Percentiles rank a stretch among this genome's conserved stretches.
phyloP scores from a whole-genome alignment of 2,329 filamentous ascomycete genomes.

The Colletotrichum plurivorum region DNA sequence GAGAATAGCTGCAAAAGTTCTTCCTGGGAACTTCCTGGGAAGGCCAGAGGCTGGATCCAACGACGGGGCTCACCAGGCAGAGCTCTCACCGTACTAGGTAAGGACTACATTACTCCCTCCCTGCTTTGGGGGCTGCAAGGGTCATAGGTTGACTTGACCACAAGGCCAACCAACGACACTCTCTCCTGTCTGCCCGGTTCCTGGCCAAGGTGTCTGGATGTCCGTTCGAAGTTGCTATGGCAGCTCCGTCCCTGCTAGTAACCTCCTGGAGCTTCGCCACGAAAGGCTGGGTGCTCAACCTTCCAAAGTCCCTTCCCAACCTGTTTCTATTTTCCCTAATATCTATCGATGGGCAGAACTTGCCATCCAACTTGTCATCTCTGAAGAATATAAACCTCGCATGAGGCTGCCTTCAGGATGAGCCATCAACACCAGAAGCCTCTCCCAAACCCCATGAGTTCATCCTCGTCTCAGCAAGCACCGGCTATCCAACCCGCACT shows the following conservation, averaged over 20 bases:
- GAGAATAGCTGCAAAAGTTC: constrained; percentile 34
- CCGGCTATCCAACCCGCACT: constrained; percentile 7
- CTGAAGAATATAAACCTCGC: constrained; percentile 33
- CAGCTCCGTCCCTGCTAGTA: background rate
- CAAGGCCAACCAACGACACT: constrained; percentile 19
- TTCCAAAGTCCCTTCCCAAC: constrained; percentile 34
- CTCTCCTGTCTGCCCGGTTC: constrained; percentile 34
- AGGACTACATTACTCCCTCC: constrained; percentile 8
- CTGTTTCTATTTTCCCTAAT: constrained; percentile 13
- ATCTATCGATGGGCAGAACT: constrained; percentile 1
- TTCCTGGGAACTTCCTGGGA: constrained; percentile 28
- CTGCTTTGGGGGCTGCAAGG: constrained; percentile 31
- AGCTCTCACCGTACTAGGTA: constrained; percentile 12
- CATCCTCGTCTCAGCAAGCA: constrained; percentile 20
- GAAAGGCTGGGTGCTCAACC: constrained; percentile 16
- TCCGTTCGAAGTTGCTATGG: constrained; percentile 10
- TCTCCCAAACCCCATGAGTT: constrained; percentile 16
- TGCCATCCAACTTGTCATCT: background rate
- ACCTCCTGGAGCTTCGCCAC: constrained; percentile 16
- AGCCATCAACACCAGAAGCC: constrained; percentile 24
- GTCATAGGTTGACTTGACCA: constrained; percentile 15
- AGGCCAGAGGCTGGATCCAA: background rate
- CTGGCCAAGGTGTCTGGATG: constrained; percentile 11
- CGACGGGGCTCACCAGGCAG: constrained; percentile 32
- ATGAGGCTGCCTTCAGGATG: constrained; percentile 30